Conservation (phyloP, 345 rosid genomes). For the Citrus medica region DNA sequence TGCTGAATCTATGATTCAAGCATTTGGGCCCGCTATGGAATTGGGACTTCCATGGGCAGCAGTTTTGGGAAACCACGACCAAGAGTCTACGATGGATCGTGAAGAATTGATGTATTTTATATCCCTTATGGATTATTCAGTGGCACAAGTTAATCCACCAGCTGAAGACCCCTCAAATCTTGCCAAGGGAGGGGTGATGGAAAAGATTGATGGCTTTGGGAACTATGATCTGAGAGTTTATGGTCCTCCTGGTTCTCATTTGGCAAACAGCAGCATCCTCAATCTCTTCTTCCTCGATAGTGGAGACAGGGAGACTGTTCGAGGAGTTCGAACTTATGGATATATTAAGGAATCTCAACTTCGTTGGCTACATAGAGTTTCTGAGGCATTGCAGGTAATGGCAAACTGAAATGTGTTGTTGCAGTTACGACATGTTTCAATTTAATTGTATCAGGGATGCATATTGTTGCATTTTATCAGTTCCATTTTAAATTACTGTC, state of each 20-base stretch:
- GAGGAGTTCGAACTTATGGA: constrained; percentile 73
- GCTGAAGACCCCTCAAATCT: constrained; percentile 22
- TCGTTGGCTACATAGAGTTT: constrained; percentile 58
- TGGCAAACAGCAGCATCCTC: constrained; percentile 69
- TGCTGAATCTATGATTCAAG: constrained; percentile 75
- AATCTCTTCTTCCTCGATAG: constrained; percentile 86
- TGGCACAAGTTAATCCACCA: constrained; percentile 62
- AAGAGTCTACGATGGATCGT: constrained; percentile 79
- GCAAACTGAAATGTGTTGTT: neutral
- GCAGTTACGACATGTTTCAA: neutral
- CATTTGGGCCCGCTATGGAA: constrained; percentile 70
- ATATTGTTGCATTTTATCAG: neutral
- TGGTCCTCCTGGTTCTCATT: constrained; percentile 75
- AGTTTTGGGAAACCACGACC: constrained; percentile 91
- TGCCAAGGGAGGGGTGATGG: constrained; percentile 13
- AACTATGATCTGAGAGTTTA: constrained; percentile 57
- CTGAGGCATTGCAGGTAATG: constrained; percentile 45
- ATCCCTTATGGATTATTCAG: constrained; percentile 84
- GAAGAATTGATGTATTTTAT: constrained; percentile 80
- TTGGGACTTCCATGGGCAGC: constrained; percentile 91
- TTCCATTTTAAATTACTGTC: neutral
- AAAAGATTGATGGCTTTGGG: constrained; percentile 72
- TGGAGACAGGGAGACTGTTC: constrained; percentile 66
- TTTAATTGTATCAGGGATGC: neutral
- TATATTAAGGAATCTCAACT: constrained; percentile 92